Conservation (phyloP, 2,329 filamentous ascomycete genomes). For the Sporothrix humicola region DNA sequence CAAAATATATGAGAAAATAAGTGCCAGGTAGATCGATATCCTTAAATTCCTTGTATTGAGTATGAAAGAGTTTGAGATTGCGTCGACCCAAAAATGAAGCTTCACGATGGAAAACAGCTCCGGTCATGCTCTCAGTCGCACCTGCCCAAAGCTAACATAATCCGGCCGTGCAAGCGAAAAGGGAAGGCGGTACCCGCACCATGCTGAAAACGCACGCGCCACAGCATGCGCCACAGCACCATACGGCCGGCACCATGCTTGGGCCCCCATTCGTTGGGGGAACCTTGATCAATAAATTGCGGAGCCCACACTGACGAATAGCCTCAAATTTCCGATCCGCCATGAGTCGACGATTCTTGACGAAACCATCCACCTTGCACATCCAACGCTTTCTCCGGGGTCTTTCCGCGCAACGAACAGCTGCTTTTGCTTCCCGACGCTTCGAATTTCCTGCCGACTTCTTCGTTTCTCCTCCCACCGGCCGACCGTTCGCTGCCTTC, state of each 20-base stretch:
- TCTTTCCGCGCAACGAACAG: slow-evolving; percentile 17
- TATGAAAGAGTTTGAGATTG: slow-evolving; percentile 3
- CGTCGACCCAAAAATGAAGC: slow-evolving; percentile 8
- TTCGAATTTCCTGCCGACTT: background rate
- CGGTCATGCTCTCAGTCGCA: background rate
- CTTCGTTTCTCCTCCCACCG: background rate
- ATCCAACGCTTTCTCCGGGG: background rate
- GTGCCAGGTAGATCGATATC: background rate
- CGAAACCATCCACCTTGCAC: slow-evolving; percentile 7
- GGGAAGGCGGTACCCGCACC: background rate
- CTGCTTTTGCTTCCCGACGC: background rate
- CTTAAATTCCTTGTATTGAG: background rate
- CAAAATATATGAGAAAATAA: slow-evolving; percentile 3
- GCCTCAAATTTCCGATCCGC: slow-evolving; percentile 31
- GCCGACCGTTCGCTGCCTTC: background rate
- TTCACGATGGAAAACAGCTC: background rate
- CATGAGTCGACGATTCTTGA: slow-evolving; percentile 20
- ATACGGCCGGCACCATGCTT: background rate
- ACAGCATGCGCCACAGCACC: slow-evolving; percentile 22
- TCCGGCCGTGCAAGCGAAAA: slow-evolving; percentile 4
- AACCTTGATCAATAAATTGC: slow-evolving; percentile 25
- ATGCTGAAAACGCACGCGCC: slow-evolving; percentile 3
- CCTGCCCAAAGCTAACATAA: slow-evolving; percentile 26
- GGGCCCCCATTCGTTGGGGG: background rate
- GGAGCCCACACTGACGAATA: slow-evolving; percentile 30